Base-by-base conservation (phyloP, 2,329 filamentous ascomycete species). In the Penicillium freii region DNA sequence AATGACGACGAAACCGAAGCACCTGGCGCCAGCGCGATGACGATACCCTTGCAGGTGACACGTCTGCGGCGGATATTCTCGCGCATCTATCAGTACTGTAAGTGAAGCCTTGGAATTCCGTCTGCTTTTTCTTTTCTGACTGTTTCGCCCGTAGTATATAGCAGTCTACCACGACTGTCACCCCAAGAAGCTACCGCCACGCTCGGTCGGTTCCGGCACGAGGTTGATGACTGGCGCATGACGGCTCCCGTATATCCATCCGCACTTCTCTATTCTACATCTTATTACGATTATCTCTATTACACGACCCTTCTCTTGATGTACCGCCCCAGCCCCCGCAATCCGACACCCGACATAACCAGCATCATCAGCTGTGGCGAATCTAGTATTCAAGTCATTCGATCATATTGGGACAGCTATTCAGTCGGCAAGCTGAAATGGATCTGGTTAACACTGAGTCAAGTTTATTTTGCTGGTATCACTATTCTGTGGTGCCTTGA, bases 401-500 rank as follows among this genome's bases (percentile, higher is more conserved):
- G 72, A 25, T 75, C 73, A 1, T 75, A 75, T 48, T 75, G 73
- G 72, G 73, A 75, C 56, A 74, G 66, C 48, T 75, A 74, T 46
- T 72, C 73, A 0, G 63, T 71, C 31, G 73, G 73, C 38, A 75
- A 75, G 54, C 62, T 75, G 19, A 75, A 75, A 58, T 75, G 73
- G 73, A 74, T 75, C 39, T 75, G 73, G 73, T 63, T 75, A 46
- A 75, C 73, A 1, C 61, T 75, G 31, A 74, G 72, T 54, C 73
- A 75, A 52, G 58, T 73, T 19, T 75, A 75, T 47, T 74, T 73
- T 51, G 73, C 73, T 1, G 73, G 73, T 1, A 73, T 75, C 43
- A 75, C 73, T 10, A 75, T 75, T 29, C 58, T 75, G 19, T 75
- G 73, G 73, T 75, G 73, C 55, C 63, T 75, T 31, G 73, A 75